Evolutionary conservation across 768 basidiomycete species (phyloP), one percentile per base, ranked within the genome.

Genomic region (Mycena metata): DNA sequence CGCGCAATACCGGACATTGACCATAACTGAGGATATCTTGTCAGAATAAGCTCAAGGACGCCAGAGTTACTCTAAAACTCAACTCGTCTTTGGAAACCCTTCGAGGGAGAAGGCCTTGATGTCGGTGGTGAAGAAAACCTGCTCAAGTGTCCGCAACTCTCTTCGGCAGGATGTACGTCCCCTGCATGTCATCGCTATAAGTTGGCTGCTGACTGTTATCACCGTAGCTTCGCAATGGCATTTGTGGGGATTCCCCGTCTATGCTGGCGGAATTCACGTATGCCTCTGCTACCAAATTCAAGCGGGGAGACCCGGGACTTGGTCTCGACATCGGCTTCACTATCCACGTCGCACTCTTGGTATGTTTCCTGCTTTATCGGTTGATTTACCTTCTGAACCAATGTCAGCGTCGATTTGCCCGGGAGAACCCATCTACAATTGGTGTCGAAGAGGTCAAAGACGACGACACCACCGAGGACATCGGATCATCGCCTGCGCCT

Each of bases 381-480:
- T n/a, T 36, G 11, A n/a, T n/a, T 0, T 45, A 3, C 35, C 33
- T 6, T 21, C 33, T 60, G 5, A 46, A 17, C 11, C 12, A 2
- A 1, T 9, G 16, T 26, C 3, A 60, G 58, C 58, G 58, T 13
- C 45, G 58, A 6, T 60, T 60, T 36, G 58, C 43, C 0, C 26
- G 17, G 30, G 58, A 60, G 45, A 60, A 60, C 30, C 45, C 45
- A 1, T 5, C 43, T 5, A 16, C 13, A 0, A 60, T 60, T 12
- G 58, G 58, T 9, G 46, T 47, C 24, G 45, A 47, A 36, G 58
- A 60, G 30, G 45, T 60, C n/a, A 45, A 46, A 7, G 58, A 60
- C 12, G 58, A 60, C 26, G 58, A 49, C 33, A 16, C 15, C 30
- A 41, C 10, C 7, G 58, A 60, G 2, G 58, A 45, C 46, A 8